phyloP scores from a whole-genome alignment of 345 rosid species.

The Draba incana region DNA sequence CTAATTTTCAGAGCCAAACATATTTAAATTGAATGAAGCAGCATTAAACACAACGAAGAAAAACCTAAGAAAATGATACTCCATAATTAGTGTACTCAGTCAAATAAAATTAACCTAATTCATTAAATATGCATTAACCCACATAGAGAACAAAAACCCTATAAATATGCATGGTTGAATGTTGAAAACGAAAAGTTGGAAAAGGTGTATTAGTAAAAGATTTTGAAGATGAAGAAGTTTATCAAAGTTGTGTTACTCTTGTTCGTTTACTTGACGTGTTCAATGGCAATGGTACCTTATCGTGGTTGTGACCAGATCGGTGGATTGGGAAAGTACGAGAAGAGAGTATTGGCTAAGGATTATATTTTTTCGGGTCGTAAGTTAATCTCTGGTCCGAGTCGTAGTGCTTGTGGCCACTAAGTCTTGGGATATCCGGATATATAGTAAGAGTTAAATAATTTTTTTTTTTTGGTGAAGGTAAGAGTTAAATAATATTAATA shows the following conservation, averaged over 20 bases:
- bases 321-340: slow-evolving; percentile 21
- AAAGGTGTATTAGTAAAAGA: neutral
- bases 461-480: too few species aligned
- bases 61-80: neutral
- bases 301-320: slow-evolving; percentile 34
- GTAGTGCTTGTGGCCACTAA: slow-evolving; percentile 38
- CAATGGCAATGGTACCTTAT: slow-evolving; percentile 39
- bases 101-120: slow-evolving; percentile 22
- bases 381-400: slow-evolving; percentile 46
- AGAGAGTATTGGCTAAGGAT: neutral
- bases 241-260: slow-evolving; percentile 16
- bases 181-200: neutral
- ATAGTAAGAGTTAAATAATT: neutral
- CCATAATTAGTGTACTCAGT: neutral
- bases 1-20: neutral
- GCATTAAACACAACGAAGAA: slow-evolving; percentile 3
- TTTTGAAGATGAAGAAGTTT: slow-evolving; percentile 28
- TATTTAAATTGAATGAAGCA: neutral
- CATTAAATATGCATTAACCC: slow-evolving; percentile 25
- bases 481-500: neutral
- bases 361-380: slow-evolving; percentile 12
- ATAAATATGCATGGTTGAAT: slow-evolving; percentile 13
- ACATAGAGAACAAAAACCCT: slow-evolving; percentile 17
- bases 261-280: slow-evolving; percentile 26
- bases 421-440: neutral